Conservation (phyloP, 1,284 basidiomycete species). For the Cystobasidium pallidum region DNA sequence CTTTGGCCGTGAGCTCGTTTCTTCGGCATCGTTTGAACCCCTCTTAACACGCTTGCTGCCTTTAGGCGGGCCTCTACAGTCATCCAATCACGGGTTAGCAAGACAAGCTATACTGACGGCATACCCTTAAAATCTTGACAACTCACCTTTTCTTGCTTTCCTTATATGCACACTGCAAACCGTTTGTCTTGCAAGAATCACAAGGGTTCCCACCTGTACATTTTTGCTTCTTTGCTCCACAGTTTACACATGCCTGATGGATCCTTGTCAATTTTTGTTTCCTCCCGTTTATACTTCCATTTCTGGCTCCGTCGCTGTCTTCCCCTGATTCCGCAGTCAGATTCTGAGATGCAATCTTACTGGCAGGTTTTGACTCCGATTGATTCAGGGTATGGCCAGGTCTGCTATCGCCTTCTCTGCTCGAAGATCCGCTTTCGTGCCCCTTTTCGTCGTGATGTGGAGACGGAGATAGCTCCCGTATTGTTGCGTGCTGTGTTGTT, state of each 20-base stretch:
- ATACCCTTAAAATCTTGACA: conserved; percentile 1
- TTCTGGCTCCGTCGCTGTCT: conserved; percentile 4
- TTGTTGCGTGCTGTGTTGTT: conserved; percentile 6
- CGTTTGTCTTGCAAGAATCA: conserved; percentile 10
- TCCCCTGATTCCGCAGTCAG: background rate
- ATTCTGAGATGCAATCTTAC: background rate
- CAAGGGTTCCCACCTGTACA: conserved; percentile 38
- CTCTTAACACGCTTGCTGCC: conserved; percentile 37
- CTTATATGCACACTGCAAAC: conserved; percentile 26
- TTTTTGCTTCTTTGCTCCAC: conserved; percentile 39
- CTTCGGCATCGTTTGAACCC: conserved; percentile 4
- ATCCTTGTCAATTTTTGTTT: conserved; percentile 34
- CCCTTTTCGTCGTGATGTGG: conserved; percentile 1
- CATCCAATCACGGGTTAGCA: background rate
- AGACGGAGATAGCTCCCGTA: conserved; percentile 9
- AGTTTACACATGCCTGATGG: conserved; percentile 39
- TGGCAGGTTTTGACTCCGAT: conserved; percentile 5
- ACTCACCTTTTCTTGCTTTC: conserved; percentile 35
- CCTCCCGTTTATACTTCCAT: background rate
- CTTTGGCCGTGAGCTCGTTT: background rate
- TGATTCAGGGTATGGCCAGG: background rate
- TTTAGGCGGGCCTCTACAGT: conserved; percentile 36
- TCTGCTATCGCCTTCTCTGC: conserved; percentile 7
- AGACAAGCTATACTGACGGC: no score
- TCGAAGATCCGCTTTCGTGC: conserved; percentile 11